Conservation (phyloP, 2,329 filamentous ascomycete genomes). For the Alternaria brassicae region DNA sequence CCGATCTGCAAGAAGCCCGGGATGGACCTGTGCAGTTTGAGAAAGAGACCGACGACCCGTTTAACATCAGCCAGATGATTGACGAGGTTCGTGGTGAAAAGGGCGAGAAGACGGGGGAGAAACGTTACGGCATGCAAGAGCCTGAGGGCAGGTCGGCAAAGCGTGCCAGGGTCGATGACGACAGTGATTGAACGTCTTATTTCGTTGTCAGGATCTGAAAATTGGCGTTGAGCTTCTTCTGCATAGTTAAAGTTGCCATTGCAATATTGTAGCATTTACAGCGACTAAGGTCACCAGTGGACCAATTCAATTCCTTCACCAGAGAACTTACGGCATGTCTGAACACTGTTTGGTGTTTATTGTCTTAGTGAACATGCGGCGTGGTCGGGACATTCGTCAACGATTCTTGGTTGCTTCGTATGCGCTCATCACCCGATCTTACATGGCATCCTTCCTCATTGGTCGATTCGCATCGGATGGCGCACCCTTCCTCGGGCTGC, state of each 20-base stretch:
- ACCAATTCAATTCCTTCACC: not conserved
- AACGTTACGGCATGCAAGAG: conserved; percentile 79
- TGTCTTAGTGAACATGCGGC: not conserved
- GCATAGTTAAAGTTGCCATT: conserved; percentile 1
- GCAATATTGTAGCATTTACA: conserved; percentile 8
- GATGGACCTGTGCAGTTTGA: conserved; percentile 97
- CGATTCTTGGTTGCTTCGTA: not conserved
- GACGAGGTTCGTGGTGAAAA: conserved; percentile 72
- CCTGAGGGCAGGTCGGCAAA: conserved; percentile 64
- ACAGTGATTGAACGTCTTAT: conserved; percentile 51
- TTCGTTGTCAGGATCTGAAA: not conserved
- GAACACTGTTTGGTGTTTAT: not conserved
- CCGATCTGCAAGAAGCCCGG: conserved; percentile 80
- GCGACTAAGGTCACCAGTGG: not conserved
- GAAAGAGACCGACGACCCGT: conserved; percentile 85
- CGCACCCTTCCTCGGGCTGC: conserved; percentile 20
- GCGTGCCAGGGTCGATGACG: conserved; percentile 79
- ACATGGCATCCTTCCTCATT: conserved; percentile 8
- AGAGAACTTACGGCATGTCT: not conserved
- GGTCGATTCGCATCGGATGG: conserved; percentile 24
- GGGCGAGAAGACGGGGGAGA: conserved; percentile 66
- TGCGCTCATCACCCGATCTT: not conserved
- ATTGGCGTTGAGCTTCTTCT: conserved; percentile 15
- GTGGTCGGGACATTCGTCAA: not conserved
- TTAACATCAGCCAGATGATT: conserved; percentile 94